phyloP scores from a whole-genome alignment of 352 stramenopile genomes.

The Peronospora belbahrii region DNA sequence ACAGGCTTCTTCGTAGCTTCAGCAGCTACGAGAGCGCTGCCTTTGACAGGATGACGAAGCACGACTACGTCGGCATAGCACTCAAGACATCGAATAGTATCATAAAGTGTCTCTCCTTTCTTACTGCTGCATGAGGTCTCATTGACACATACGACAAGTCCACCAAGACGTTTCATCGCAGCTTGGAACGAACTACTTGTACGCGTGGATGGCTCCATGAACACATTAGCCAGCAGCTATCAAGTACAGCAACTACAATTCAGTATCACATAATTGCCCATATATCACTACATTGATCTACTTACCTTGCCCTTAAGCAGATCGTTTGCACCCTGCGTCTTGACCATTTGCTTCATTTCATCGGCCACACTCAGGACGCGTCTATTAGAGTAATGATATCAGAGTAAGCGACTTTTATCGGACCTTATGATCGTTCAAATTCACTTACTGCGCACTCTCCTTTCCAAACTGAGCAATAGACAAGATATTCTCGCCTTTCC shows the following conservation, averaged over 20 bases:
- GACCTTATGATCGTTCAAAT: not conserved
- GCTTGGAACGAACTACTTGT: constrained; percentile 97
- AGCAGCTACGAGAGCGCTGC: constrained; percentile 72
- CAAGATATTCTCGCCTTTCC: constrained; percentile 66
- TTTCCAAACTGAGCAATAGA: constrained; percentile 75
- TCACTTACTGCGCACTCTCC: constrained; percentile 55
- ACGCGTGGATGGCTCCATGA: constrained; percentile 97
- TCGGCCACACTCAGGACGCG: constrained; percentile 66
- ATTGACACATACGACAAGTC: constrained; percentile 91
- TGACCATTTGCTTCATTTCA: constrained; percentile 80
- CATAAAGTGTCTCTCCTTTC: constrained; percentile 97
- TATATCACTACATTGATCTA: not conserved
- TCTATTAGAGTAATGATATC: constrained; percentile 21
- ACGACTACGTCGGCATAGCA: constrained; percentile 95
- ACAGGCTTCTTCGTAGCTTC: constrained; percentile 86
- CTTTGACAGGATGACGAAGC: constrained; percentile 91
- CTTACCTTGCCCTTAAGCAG: constrained; percentile 79
- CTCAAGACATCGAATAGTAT: constrained; percentile 95
- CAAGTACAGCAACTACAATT: not conserved
- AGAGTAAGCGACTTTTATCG: not conserved
- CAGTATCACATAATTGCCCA: not conserved
- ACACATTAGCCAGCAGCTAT: constrained; percentile 92
- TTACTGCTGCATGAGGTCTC: constrained; percentile 91
- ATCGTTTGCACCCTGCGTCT: constrained; percentile 56
- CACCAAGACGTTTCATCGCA: constrained; percentile 95